phyloP scores from a whole-genome alignment of 2,329 filamentous ascomycete species.

The Exophiala mesophila region DNA sequence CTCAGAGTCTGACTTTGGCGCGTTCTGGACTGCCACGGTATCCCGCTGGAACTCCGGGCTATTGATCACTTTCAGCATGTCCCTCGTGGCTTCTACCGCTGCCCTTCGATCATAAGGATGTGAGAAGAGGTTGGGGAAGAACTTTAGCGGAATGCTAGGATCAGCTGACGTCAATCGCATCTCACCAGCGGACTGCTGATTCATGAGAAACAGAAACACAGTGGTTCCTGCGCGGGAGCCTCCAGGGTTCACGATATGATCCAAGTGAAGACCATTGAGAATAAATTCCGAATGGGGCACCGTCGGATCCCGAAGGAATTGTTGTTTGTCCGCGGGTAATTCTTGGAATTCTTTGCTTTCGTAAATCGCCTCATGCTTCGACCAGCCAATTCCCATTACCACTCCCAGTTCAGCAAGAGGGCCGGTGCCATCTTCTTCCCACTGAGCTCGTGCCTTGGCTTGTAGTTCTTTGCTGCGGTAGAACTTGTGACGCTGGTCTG shows the following conservation, averaged over 20 bases:
- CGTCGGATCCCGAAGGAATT: slow-evolving; percentile 44
- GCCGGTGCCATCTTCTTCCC: slow-evolving; percentile 40
- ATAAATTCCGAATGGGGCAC: slow-evolving; percentile 56
- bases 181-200: slow-evolving; percentile 50
- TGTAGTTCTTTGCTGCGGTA: slow-evolving; percentile 41
- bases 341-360: slow-evolving; percentile 46
- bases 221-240: slow-evolving; percentile 29
- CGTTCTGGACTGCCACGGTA: slow-evolving; percentile 38
- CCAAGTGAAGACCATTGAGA: slow-evolving; percentile 13
- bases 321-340: slow-evolving; percentile 42
- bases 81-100: slow-evolving; percentile 47
- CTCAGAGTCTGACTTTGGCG: slow-evolving; percentile 46
- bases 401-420: slow-evolving; percentile 33
- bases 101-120: slow-evolving; percentile 52
- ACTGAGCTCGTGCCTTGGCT: slow-evolving; percentile 45
- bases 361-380: slow-evolving; percentile 40
- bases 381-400: slow-evolving; percentile 34
- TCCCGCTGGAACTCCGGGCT: slow-evolving; percentile 44
- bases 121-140: slow-evolving; percentile 51
- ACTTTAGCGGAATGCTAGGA: slow-evolving; percentile 46
- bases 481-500: slow-evolving; percentile 43
- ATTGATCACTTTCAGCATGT: slow-evolving; percentile 40
- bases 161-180: slow-evolving; percentile 51
- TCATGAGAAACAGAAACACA: slow-evolving; percentile 49
- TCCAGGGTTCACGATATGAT: slow-evolving; percentile 23